These are phyloP conservation scores for Moricandia arvensis DNA, from an alignment of 345 rosid genomes.

Conservation along the genomic window DNA sequence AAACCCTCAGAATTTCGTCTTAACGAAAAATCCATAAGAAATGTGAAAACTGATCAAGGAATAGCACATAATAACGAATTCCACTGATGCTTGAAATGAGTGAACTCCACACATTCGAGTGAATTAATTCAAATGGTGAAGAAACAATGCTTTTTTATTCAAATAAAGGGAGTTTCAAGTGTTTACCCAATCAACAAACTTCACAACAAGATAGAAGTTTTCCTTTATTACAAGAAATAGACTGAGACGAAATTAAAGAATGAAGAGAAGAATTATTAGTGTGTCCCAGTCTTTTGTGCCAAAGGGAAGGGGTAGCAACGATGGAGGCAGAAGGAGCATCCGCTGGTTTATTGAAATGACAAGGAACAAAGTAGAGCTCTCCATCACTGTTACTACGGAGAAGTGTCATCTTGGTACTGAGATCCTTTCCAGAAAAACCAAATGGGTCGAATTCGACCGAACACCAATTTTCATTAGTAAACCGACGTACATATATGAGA, in stretches of 20 bases:
- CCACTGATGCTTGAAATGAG: background rate
- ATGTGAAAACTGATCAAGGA: background rate
- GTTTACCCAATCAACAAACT: background rate
- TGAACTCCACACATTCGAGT: background rate
- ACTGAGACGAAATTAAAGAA: background rate
- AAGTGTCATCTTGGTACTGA: too few species aligned
- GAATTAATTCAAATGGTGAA: background rate
- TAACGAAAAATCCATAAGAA: background rate
- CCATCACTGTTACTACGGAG: too few species aligned
- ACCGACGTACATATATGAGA: too few species aligned
- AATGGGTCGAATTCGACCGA: too few species aligned
- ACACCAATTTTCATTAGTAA: too few species aligned
- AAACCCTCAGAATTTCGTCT: background rate
- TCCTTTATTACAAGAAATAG: background rate
- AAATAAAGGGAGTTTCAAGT: background rate
- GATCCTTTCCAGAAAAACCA: too few species aligned
- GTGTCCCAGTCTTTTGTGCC: too few species aligned
- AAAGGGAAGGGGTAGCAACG: too few species aligned
- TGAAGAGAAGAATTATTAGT: too few species aligned
- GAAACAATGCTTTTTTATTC: background rate
- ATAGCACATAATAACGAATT: background rate
- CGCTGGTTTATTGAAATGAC: too few species aligned
- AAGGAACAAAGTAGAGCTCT: too few species aligned
- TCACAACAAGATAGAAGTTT: background rate
- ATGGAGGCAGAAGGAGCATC: too few species aligned